Percentiles rank a stretch among this genome's conserved stretches.
phyloP scores from a whole-genome alignment of 305 asterid species.

The Fraxinus greggii region DNA sequence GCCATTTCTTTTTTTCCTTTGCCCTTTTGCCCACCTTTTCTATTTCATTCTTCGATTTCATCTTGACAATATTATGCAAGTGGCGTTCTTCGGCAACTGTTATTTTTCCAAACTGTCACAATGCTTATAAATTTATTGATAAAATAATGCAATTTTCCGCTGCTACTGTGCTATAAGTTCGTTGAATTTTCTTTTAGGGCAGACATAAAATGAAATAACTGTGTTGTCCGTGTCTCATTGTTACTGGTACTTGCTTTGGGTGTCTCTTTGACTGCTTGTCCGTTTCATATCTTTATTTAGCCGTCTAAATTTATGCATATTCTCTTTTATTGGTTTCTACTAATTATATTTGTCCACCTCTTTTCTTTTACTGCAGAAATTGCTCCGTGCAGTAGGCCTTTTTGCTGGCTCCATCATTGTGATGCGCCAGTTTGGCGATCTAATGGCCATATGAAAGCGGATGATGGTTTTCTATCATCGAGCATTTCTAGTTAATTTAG shows the following conservation, averaged over 20 bases:
- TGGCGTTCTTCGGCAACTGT: background rate
- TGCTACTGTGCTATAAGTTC: background rate
- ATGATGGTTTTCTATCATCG: background rate
- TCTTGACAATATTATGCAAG: background rate
- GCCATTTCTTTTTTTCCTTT: background rate
- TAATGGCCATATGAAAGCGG: constrained; percentile 63
- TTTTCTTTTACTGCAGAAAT: background rate
- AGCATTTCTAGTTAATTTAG: background rate
- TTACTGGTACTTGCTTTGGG: background rate
- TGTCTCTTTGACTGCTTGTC: background rate
- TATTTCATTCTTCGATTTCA: background rate
- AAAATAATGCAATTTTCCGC: background rate
- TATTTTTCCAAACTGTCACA: background rate
- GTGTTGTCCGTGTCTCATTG: background rate
- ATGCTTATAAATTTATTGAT: background rate
- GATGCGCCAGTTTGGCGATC: constrained; percentile 78
- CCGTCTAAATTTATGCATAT: background rate
- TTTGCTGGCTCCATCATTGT: constrained; percentile 79
- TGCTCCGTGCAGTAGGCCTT: constrained; percentile 36
- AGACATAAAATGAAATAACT: background rate
- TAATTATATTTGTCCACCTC: background rate
- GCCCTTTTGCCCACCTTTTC: background rate
- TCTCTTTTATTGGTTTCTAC: background rate
- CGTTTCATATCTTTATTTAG: background rate
- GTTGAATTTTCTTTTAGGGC: background rate